These are phyloP conservation scores for Elaphomyces granulatus DNA, from an alignment of 495 filamentous ascomycete genomes.

Conservation along the genomic window DNA sequence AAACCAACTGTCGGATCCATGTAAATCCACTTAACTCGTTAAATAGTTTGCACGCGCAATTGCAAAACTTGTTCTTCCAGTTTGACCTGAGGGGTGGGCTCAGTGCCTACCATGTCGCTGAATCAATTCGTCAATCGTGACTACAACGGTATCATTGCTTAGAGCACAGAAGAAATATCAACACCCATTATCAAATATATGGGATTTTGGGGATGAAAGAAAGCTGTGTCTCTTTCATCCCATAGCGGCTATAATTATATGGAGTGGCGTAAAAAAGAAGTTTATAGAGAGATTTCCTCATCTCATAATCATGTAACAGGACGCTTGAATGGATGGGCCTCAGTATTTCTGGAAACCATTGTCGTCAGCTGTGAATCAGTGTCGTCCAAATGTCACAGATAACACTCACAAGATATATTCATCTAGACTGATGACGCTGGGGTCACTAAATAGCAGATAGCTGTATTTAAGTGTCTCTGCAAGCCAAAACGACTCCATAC, in stretches of 20 bases:
- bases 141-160: conserved; percentile 1
- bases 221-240: too few species aligned
- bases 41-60: too few species aligned
- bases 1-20: too few species aligned
- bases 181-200: not conserved
- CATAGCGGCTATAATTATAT: not conserved
- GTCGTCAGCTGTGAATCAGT: conserved; percentile 5
- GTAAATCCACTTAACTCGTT: too few species aligned
- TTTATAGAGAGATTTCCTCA: too few species aligned
- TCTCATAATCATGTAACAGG: conserved; percentile 18
- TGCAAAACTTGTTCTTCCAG: too few species aligned
- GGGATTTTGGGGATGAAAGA: too few species aligned
- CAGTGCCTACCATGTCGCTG: too few species aligned
- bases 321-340: conserved; percentile 40
- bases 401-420: conserved; percentile 60
- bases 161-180: not conserved
- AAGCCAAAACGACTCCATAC: conserved; percentile 51
- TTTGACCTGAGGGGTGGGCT: too few species aligned
- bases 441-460: conserved; percentile 59
- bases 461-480: conserved; percentile 75
- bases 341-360: conserved; percentile 31
- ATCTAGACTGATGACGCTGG: conserved; percentile 60
- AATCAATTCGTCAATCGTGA: too few species aligned
- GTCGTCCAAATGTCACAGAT: not conserved
- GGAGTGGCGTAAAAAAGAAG: not conserved